Evolutionary conservation across 345 rosid genomes (phyloP).

Genomic region (Hirschfeldia incana): DNA sequence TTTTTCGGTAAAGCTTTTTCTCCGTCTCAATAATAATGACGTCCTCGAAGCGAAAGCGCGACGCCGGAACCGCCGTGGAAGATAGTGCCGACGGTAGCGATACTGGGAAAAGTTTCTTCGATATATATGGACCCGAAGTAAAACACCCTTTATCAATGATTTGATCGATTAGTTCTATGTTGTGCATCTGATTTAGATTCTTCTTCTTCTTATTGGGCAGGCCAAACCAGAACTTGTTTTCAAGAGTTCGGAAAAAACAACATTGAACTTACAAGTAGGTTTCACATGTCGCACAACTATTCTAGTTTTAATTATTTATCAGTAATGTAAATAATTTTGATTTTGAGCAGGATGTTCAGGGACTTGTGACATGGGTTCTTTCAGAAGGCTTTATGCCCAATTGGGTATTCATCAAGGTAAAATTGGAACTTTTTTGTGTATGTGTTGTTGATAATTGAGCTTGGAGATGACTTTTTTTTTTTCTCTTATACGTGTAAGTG

Average conservation of each 20-base stretch:
- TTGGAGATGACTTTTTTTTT: too few species aligned
- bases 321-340: background rate
- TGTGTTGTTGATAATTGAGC: too few species aligned
- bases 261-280: background rate
- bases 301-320: background rate
- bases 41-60: background rate
- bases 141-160: background rate
- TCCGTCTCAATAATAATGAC: background rate
- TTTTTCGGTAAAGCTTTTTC: background rate
- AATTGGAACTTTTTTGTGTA: too few species aligned
- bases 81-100: background rate
- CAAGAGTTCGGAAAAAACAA: background rate
- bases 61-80: conserved; percentile 15
- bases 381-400: conserved; percentile 90
- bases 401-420: conserved; percentile 86
- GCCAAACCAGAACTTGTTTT: background rate
- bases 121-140: background rate
- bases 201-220: background rate
- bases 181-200: background rate
- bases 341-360: conserved; percentile 71
- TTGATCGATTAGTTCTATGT: background rate
- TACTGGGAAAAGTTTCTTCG: background rate
- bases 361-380: conserved; percentile 98
- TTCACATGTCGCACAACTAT: background rate
- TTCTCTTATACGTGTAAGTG: too few species aligned